A percentile compares a stretch with the other conserved stretches of the same genome.
These are phyloP conservation scores for Scytalidium lignicola DNA, from an alignment of 2,329 filamentous ascomycete genomes.

Conservation along the genomic window DNA sequence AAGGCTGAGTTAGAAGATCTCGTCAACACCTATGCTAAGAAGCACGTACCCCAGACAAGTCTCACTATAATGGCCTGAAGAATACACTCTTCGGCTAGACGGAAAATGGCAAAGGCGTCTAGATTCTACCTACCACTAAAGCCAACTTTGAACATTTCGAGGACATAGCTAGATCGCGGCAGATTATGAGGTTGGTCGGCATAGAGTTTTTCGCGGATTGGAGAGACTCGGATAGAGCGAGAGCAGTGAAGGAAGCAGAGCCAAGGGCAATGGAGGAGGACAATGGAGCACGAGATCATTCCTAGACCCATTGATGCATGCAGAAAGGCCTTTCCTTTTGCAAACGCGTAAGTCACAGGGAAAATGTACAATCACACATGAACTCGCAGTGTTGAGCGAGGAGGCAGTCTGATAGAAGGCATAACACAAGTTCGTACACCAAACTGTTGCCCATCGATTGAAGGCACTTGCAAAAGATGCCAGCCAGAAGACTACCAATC, in stretches of 20 bases:
- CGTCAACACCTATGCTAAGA: not conserved
- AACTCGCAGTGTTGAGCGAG: no score
- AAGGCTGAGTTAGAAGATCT: not conserved
- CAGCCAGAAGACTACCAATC: no score
- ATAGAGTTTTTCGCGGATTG: not conserved
- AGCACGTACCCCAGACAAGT: slow-evolving; percentile 1
- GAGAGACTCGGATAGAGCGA: not conserved
- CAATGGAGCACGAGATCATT: no score
- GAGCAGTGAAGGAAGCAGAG: not conserved
- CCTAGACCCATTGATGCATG: no score
- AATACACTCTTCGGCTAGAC: slow-evolving; percentile 1
- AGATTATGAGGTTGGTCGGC: not conserved
- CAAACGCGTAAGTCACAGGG: no score
- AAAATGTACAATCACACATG: no score
- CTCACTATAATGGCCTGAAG: slow-evolving; percentile 1
- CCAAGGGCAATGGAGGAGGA: no score
- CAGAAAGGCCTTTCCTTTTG: no score
- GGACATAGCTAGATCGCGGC: not conserved
- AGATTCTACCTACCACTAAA: not conserved
- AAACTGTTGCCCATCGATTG: no score
- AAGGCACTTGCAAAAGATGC: no score
- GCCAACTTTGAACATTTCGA: not conserved
- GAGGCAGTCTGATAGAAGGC: no score
- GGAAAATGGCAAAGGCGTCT: not conserved
- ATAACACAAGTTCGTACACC: no score